Evolutionary conservation across 441 rosid genomes (phyloP), one percentile per base, ranked within the genome.

Genomic region (Hura crepitans): DNA sequence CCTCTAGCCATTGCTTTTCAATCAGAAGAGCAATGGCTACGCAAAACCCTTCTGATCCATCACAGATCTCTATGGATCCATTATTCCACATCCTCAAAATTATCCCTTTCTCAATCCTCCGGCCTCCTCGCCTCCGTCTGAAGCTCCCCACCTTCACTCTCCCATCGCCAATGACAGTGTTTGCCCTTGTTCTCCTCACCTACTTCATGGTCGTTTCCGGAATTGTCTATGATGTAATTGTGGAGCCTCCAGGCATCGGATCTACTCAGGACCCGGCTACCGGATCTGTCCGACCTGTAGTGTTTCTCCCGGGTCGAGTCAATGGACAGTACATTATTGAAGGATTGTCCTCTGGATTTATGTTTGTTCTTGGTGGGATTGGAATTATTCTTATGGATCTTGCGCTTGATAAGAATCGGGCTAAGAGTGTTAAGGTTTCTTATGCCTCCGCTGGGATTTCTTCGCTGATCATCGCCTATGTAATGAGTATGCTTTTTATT

Each of bases 181-280:
- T 83, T 71, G 77, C 88, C 6, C 83, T 93, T 25, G 71, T 90
- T 53, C 89, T 93, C 80, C 94, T 93, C 55, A 89, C 97, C 23
- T 93, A 90, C 89, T 93, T 93, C 82, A 87, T 93, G 76, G 97
- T 90, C 31, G 85, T 90, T 58, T 92, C 98, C 0, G 98, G 98
- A 3, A 82, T 92, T 77, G 85, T 92, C 78, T 92, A 92, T 79
- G 94, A 93, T 77, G 91, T 93, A 61, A 93, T 90, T 45, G 98
- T 93, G 0, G 96, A 93, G 83, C 98, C 98, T 1, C 98, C 98
- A 0, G 98, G 98, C 47, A 93, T 93, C 82, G 98, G 98, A 20
- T 93, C 98, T 49, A 81, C 79, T 0, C 98, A 93, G 81, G 98
- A 93, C 37, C 98, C 91, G 0, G 65, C 20, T 35, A 90, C 97